Evolutionary conservation across 2,329 filamentous ascomycete species (phyloP), one percentile per base, ranked within the genome.

Genomic region (Talaromyces sp.): DNA sequence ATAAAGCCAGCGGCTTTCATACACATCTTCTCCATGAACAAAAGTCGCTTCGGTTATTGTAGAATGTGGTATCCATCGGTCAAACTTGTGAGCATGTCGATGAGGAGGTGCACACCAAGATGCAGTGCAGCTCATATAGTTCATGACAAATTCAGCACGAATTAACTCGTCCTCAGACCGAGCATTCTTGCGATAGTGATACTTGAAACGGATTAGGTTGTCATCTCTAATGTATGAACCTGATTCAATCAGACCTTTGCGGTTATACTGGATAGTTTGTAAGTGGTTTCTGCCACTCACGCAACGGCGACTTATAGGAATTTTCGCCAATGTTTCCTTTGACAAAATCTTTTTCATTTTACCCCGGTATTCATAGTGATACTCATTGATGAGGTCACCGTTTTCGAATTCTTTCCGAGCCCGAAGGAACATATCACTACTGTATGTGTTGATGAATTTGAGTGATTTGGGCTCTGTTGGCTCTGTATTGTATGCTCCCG

Each of bases 121-220:
- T 2, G 85, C 81, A 14, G 80, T 83, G 65, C 79, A 81, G 47
- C 77, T 83, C 64, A 84, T 80, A 66, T 85, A 82, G 4, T 81
- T 77, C 58, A 85, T 74, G 0, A 79, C 76, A 64, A 82, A 85
- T 63, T 85, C 83, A 0, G 82, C 83, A 55, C 82, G 77, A 2
- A 85, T 75, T n/a, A 85, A 74, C 62, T 84, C 83, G 67, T 84
- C 82, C 28, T 81, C 81, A 61, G 81, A 83, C 40, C 77, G 79
- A 12, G 81, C 79, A 61, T 81, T 81, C 66, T 83, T 82, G 51
- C 82, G 79, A 68, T 85, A 85, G 65, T 81, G 78, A 60, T 82
- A 83, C 63, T 81, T 81, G 76, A 85, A 85, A 16, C 80, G 77
- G 16, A 84, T 76, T 10, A 83, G 67, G 61, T 83, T 84, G 1